Evolutionary conservation across 208 protist species (phyloP), one percentile per base, ranked within the genome.

Genomic region (Acanthamoeba rhysodes): DNA sequence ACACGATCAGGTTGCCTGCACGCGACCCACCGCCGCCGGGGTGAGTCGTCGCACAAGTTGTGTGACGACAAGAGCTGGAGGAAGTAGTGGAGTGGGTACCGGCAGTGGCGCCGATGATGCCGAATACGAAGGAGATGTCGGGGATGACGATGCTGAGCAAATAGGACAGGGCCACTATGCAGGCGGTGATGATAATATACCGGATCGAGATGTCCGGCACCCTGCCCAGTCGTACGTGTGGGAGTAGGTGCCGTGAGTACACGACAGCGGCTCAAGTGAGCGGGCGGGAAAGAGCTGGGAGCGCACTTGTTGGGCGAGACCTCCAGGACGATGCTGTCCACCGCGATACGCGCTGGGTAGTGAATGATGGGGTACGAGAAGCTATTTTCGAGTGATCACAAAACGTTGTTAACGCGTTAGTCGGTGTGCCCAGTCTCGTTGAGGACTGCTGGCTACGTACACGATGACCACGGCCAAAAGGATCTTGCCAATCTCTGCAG

Each of bases 121-220:
- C 53, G 24, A 90, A 90, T 0, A 90, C 80, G 50, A 90, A 48
- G 80, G 45, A 20, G 80, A 90, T 90, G 80, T 90, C 80, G 22
- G 80, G 80, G 27, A 90, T 90, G 50, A 90, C 16, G 80, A 90
- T 90, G 80, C 80, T 90, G 80, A 90, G 80, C n/a, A 55, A 29
- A 27, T 90, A 90, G 80, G 80, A 90, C 18, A 90, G 80, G 18
- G 29, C 16, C 7, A 64, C 80, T 16, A 41, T 66, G 27, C 45
- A 64, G n/a, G n/a, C 53, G 45, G 80, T 90, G 80, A 90, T 90
- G 80, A 34, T 3, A 24, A 90, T 62, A 50, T 90, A 90, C 8
- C 80, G 80, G 10, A 55, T 20, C 2, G 50, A 10, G 22, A 90
- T 90, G 80, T 90, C 80, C 80, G 80, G 80, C 80, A 90, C 18